These are phyloP conservation scores for Westerdykella aurantiaca DNA, from an alignment of 2,329 filamentous ascomycete genomes.

Conservation along the genomic window DNA sequence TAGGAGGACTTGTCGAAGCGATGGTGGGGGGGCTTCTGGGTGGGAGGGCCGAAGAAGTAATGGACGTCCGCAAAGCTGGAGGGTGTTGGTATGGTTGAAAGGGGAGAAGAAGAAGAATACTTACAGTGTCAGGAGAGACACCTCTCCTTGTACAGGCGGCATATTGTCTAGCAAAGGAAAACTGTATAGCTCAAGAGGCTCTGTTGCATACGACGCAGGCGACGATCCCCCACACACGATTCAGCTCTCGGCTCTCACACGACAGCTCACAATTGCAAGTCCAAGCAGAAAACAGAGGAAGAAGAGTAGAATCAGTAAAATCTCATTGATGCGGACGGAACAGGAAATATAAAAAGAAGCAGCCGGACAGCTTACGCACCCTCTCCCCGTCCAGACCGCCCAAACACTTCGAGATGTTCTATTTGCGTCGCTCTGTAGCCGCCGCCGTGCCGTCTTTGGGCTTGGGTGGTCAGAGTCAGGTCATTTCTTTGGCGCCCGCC, in stretches of 20 bases:
- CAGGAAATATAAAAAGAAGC: too few species aligned
- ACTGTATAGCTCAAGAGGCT: neutral
- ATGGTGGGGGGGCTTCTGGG: constrained; percentile 65
- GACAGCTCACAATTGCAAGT: too few species aligned
- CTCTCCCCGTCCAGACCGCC: neutral
- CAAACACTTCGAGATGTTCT: constrained; percentile 11
- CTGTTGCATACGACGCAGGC: neutral
- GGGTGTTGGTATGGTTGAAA: constrained; percentile 15
- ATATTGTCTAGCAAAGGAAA: constrained; percentile 25
- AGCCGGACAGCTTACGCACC: neutral
- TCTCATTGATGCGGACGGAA: neutral
- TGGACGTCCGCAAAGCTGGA: constrained; percentile 70
- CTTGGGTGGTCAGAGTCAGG: constrained; percentile 6
- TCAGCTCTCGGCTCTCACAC: too few species aligned
- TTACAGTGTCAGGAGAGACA: constrained; percentile 44
- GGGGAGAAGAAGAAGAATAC: constrained; percentile 14
- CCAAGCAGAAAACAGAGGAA: neutral
- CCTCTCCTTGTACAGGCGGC: constrained; percentile 46
- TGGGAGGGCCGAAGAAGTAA: constrained; percentile 69
- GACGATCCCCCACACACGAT: neutral
- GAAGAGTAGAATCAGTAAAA: neutral
- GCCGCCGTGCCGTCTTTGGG: constrained; percentile 12
- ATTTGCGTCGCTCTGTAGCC: constrained; percentile 33
- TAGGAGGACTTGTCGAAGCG: constrained; percentile 76
- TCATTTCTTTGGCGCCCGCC: neutral